A percentile compares a stretch with the other conserved stretches of the same genome.
Evolutionary conservation across 176 grass and related monocot genomes (phyloP).

Genomic region (Areca catechu): DNA sequence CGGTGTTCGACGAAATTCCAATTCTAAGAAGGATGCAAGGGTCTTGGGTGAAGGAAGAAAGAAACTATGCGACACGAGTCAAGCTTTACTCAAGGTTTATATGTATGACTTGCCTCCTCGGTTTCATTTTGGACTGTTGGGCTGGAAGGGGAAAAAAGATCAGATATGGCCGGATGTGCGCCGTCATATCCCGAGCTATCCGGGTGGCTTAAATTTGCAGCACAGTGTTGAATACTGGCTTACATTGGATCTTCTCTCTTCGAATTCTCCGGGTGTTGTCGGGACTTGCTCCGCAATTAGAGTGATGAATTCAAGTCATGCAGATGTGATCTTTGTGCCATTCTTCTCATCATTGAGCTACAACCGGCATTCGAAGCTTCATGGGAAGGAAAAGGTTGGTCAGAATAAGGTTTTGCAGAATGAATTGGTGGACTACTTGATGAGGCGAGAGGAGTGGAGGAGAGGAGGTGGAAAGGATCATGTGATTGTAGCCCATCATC

Average conservation of each 20-base stretch:
- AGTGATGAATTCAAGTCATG: constrained; percentile 51
- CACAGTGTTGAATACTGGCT: constrained; percentile 94
- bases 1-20: neutral
- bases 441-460: constrained; percentile 39
- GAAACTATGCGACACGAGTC: constrained; percentile 28
- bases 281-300: constrained; percentile 48
- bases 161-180: constrained; percentile 52
- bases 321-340: constrained; percentile 71
- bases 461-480: constrained; percentile 53
- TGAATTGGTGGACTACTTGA: constrained; percentile 51
- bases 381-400: constrained; percentile 32
- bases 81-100: constrained; percentile 44
- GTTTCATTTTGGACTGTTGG: constrained; percentile 84
- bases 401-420: constrained; percentile 48
- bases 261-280: constrained; percentile 8
- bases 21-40: neutral
- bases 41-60: neutral
- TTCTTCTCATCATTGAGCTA: constrained; percentile 92
- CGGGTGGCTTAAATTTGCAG: constrained; percentile 80
- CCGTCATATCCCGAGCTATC: constrained; percentile 46
- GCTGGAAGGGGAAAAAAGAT: constrained; percentile 37
- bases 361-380: constrained; percentile 62
- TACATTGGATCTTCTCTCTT: constrained; percentile 61
- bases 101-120: constrained; percentile 59
- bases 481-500: constrained; percentile 78